These are phyloP conservation scores for Chrysoporthe austroafricana DNA, from an alignment of 2,329 filamentous ascomycete species.

Conservation along the genomic window DNA sequence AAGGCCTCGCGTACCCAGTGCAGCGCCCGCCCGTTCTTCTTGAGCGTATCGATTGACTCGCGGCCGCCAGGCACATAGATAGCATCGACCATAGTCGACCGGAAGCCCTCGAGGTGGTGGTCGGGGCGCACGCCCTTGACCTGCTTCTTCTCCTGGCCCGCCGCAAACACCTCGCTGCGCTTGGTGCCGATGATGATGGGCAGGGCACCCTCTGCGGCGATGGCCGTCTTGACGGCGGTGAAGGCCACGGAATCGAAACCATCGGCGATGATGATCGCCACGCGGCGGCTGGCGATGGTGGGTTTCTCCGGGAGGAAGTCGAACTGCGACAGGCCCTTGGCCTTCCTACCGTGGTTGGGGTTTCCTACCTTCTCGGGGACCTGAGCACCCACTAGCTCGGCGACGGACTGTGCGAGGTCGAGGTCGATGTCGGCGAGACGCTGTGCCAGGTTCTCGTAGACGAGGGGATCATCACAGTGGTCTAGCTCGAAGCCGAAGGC, in stretches of 20 bases:
- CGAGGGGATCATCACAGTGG: constrained; percentile 78
- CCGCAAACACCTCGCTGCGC: constrained; percentile 67
- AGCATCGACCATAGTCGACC: constrained; percentile 81
- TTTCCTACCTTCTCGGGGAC: constrained; percentile 56
- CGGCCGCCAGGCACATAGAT: constrained; percentile 76
- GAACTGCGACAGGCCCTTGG: constrained; percentile 70
- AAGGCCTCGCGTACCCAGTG: constrained; percentile 83
- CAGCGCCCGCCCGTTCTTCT: constrained; percentile 70
- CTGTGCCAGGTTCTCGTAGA: constrained; percentile 72
- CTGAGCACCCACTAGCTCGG: constrained; percentile 69
- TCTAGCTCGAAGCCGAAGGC: constrained; percentile 75
- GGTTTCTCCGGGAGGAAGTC: constrained; percentile 67
- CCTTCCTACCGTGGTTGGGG: constrained; percentile 68
- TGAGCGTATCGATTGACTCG: constrained; percentile 63
- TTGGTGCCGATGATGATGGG: constrained; percentile 74
- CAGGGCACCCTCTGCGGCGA: constrained; percentile 65
- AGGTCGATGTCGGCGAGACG: constrained; percentile 75
- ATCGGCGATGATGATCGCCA: constrained; percentile 78
- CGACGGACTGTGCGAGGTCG: constrained; percentile 68
- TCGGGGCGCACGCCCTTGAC: constrained; percentile 66
- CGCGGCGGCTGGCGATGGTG: constrained; percentile 70
- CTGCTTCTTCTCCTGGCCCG: constrained; percentile 56
- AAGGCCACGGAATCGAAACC: constrained; percentile 73
- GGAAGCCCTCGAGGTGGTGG: constrained; percentile 79
- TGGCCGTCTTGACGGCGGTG: constrained; percentile 64